phyloP scores from a whole-genome alignment of 148 eudicot species.

The Rhododendron williamsianum region DNA sequence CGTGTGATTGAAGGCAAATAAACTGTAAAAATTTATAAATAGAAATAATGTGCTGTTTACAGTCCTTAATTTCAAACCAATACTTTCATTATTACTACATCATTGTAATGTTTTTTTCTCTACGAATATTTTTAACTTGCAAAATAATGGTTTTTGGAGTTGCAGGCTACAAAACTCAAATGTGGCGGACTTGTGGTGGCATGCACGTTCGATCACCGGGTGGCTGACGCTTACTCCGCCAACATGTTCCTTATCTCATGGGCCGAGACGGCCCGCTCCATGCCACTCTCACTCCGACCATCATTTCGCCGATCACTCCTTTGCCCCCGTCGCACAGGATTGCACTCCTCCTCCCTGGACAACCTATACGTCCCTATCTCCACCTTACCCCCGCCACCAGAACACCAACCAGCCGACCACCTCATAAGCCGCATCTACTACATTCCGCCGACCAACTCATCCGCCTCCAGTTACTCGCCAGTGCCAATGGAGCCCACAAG shows the following conservation, averaged over 20 bases:
- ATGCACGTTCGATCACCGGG: conserved; percentile 69
- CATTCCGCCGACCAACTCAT: conserved; percentile 24
- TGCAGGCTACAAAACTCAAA: conserved; percentile 50
- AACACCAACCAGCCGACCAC: neutral
- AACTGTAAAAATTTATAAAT: no score
- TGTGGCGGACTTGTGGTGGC: conserved; percentile 61
- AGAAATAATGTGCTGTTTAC: no score
- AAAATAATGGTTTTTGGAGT: neutral
- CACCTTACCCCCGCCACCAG: conserved; percentile 9
- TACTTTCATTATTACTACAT: no score
- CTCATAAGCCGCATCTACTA: conserved; percentile 47
- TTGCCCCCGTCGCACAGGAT: conserved; percentile 37
- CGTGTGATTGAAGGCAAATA: neutral
- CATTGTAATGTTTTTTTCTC: neutral
- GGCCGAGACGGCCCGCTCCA: conserved; percentile 46
- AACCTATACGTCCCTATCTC: conserved; percentile 36
- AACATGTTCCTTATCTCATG: conserved; percentile 77
- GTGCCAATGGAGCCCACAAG: neutral
- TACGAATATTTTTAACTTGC: neutral
- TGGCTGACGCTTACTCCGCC: conserved; percentile 68
- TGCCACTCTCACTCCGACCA: conserved; percentile 27
- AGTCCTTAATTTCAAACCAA: no score
- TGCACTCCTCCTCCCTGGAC: conserved; percentile 41
- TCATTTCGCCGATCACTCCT: conserved; percentile 47
- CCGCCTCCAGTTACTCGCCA: conserved; percentile 30